A percentile compares a stretch with the other conserved stretches of the same genome.
Conservation (phyloP, 2,329 filamentous ascomycete genomes). For the Trichophyton benhamiae region DNA sequence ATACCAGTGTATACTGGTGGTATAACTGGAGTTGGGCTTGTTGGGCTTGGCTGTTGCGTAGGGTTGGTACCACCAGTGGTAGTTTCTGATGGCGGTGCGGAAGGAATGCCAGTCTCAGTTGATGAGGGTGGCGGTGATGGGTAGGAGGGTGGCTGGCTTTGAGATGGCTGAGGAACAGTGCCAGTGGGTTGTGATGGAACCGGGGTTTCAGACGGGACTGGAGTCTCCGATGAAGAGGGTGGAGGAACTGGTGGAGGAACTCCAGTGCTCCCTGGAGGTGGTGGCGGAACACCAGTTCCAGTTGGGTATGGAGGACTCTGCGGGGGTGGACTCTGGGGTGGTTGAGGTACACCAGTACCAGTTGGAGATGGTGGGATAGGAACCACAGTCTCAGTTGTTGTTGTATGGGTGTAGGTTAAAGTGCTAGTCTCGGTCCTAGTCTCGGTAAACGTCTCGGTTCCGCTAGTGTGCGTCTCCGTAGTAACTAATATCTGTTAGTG, state of each 20-base stretch:
- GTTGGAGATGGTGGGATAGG: not conserved
- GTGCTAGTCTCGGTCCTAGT: constrained; percentile 4
- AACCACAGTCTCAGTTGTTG: not conserved
- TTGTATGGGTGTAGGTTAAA: not conserved
- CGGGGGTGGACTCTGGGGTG: not conserved
- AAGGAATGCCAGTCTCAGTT: constrained; percentile 11
- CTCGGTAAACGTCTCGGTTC: constrained; percentile 3
- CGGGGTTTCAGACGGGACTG: not conserved
- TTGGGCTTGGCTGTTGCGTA: constrained; percentile 5
- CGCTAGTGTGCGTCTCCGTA: not conserved
- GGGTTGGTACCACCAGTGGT: constrained; percentile 4
- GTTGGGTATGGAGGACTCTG: not conserved
- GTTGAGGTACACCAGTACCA: not conserved
- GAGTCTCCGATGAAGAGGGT: not conserved
- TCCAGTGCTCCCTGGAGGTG: not conserved
- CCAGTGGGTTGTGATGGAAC: constrained; percentile 2
- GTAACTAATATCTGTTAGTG: not conserved
- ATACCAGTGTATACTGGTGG: constrained; percentile 11
- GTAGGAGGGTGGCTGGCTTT: not conserved
- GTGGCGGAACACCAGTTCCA: not conserved
- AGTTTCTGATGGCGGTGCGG: constrained; percentile 7
- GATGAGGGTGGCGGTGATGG: not conserved
- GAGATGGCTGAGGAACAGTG: constrained; percentile 6
- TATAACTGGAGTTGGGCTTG: not conserved
- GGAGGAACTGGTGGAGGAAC: not conserved